Conservation (phyloP, 768 basidiomycete species). For the Kwoniella shandongensis region DNA sequence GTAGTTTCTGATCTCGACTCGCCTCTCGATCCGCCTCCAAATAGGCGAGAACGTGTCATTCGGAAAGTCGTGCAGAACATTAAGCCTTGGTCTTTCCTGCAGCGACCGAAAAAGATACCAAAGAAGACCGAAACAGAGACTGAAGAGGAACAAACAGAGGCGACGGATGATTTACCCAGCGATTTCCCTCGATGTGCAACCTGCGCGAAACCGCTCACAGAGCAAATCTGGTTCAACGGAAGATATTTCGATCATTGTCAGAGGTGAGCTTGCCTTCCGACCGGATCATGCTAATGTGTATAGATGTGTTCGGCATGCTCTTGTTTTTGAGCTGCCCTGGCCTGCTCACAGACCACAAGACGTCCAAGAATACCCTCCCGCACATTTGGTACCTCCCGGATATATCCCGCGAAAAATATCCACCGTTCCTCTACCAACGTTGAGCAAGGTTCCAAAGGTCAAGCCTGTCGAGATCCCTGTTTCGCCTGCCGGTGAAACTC, state of each 20-base stretch:
- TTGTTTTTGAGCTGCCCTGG: conserved; percentile 44
- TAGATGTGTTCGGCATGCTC: conserved; percentile 43
- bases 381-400: conserved; percentile 39
- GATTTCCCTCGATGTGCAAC: conserved; percentile 43
- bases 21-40: conserved; percentile 12
- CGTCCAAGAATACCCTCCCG: conserved; percentile 45
- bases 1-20: conserved; percentile 15
- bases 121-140: conserved; percentile 2
- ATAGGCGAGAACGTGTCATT: conserved; percentile 17
- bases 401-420: conserved; percentile 35
- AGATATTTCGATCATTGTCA: conserved; percentile 45
- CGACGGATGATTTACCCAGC: conserved; percentile 29
- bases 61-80: conserved; percentile 29
- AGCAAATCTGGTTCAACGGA: conserved; percentile 38
- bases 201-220: conserved; percentile 36
- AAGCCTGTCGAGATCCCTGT: conserved; percentile 13
- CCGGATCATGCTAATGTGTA: background rate
- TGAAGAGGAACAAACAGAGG: conserved; percentile 18
- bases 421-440: conserved; percentile 35
- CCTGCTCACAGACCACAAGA: conserved; percentile 38
- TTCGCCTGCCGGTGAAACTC: conserved; percentile 14
- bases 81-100: conserved; percentile 28
- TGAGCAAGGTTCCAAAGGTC: conserved; percentile 34
- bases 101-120: conserved; percentile 15
- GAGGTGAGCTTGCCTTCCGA: conserved; percentile 22